phyloP scores from a whole-genome alignment of 2,329 filamentous ascomycete genomes.

The Aspergillus ibericus region DNA sequence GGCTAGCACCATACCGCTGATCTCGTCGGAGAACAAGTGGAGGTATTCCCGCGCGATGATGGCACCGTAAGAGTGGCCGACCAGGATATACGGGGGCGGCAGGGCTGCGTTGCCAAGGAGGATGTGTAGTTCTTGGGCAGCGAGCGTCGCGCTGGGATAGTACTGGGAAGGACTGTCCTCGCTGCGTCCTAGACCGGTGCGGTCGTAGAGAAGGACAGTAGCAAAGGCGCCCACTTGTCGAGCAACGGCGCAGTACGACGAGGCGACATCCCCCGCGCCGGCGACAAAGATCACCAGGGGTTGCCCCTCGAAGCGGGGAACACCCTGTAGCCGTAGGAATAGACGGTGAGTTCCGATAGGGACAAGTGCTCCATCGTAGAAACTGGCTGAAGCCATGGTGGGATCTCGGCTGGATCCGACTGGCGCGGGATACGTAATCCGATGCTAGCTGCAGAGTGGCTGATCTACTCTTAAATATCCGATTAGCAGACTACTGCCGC shows the following conservation, averaged over 20 bases:
- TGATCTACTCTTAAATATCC: no score
- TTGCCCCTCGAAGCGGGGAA: slow-evolving; percentile 19
- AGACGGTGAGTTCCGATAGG: neutral
- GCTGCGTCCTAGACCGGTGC: slow-evolving; percentile 40
- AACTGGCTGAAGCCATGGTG: neutral
- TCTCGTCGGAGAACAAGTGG: slow-evolving; percentile 28
- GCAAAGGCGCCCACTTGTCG: slow-evolving; percentile 30
- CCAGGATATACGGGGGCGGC: slow-evolving; percentile 33
- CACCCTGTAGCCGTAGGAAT: neutral
- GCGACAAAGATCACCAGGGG: slow-evolving; percentile 37
- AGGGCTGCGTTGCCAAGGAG: slow-evolving; percentile 28
- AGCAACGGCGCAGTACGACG: slow-evolving; percentile 35
- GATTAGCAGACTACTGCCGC: neutral
- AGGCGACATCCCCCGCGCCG: slow-evolving; percentile 38
- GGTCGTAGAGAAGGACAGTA: slow-evolving; percentile 38
- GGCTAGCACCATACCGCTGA: slow-evolving; percentile 40
- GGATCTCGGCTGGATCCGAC: neutral
- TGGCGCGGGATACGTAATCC: neutral
- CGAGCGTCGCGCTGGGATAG: slow-evolving; percentile 21
- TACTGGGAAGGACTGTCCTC: slow-evolving; percentile 21
- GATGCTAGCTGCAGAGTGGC: neutral
- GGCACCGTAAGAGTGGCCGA: slow-evolving; percentile 44
- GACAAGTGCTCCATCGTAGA: neutral
- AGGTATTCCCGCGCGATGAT: slow-evolving; percentile 43
- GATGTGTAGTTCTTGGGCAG: slow-evolving; percentile 33